Conservation (phyloP, 2,329 filamentous ascomycete genomes). For the Pseudogymnoascus sp. region DNA sequence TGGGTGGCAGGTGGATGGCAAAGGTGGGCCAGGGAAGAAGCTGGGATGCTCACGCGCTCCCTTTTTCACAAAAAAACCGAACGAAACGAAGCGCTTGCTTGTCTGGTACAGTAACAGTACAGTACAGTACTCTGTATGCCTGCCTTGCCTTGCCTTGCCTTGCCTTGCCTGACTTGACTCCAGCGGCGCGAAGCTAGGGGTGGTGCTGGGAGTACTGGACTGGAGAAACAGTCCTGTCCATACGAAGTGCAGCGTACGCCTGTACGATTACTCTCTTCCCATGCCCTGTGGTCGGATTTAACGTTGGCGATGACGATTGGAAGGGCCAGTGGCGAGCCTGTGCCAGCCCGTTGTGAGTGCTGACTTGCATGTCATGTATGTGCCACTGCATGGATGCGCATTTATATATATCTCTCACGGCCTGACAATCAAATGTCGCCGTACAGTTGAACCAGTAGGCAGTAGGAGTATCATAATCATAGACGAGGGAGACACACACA, state of each 20-base stretch:
- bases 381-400: background rate
- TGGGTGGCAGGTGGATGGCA: background rate
- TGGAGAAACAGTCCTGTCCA: too few relatives aligned
- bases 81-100: background rate
- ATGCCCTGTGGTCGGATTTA: background rate
- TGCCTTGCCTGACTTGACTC: background rate
- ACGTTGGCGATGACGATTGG: background rate
- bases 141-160: background rate
- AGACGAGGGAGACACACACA: background rate
- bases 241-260: too few relatives aligned
- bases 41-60: background rate
- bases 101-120: background rate
- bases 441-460: background rate
- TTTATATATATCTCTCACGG: background rate
- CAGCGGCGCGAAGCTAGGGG: background rate
- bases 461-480: background rate
- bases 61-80: background rate
- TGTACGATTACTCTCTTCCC: background rate
- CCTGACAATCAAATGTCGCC: background rate
- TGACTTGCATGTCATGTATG: background rate
- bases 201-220: too few relatives aligned
- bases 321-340: background rate
- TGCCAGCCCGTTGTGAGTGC: background rate
- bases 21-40: background rate
- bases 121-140: background rate